A percentile compares a stretch with the other conserved stretches of the same genome.
Evolutionary conservation across 1,284 basidiomycete genomes (phyloP).

Genomic region (Trichosporon sp.): DNA sequence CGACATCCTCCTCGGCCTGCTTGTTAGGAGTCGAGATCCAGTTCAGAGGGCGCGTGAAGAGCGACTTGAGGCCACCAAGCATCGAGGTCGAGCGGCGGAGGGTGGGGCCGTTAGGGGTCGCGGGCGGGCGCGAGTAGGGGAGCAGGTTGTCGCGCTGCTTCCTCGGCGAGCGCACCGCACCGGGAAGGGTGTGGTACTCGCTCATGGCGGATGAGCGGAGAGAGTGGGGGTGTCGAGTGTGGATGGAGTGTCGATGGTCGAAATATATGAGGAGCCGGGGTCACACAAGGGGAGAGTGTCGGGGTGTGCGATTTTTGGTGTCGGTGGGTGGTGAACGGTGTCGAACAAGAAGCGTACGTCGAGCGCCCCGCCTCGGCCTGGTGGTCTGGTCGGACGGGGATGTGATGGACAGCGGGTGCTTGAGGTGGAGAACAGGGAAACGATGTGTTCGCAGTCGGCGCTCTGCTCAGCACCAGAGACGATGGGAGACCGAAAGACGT

Average conservation of each 20-base stretch:
- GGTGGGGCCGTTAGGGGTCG: background rate
- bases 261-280: background rate
- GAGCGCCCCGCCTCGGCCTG: slow-evolving; percentile 4
- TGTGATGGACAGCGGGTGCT: background rate
- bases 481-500: background rate
- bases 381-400: slow-evolving; percentile 2
- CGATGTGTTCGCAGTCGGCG: background rate
- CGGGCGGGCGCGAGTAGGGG: slow-evolving; percentile 5
- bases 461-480: background rate
- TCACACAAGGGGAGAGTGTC: background rate
- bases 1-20: background rate
- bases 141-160: slow-evolving; percentile 3
- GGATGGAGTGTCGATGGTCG: background rate
- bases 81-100: slow-evolving; percentile 13
- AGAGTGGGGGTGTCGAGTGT: background rate
- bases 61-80: slow-evolving; percentile 31
- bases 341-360: background rate
- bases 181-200: background rate
- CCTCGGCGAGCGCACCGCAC: background rate
- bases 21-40: slow-evolving; percentile 35
- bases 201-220: background rate
- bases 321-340: background rate
- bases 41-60: slow-evolving; percentile 34
- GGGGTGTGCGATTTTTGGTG: background rate
- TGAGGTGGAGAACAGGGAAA: background rate